phyloP scores from a whole-genome alignment of 345 rosid genomes.

The Reutealis trisperma region DNA sequence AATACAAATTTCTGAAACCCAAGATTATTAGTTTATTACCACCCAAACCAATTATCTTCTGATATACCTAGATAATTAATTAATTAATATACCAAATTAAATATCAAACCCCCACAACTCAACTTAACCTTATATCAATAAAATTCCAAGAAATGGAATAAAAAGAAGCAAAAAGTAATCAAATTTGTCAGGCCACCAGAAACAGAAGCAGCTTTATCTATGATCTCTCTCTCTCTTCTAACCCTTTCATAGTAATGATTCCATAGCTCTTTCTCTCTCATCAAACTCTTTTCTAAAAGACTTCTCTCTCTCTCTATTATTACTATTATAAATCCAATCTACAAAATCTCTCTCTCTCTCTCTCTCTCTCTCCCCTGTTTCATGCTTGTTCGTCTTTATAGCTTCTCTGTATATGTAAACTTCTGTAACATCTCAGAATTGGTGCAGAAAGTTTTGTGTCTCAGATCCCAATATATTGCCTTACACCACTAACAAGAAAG shows the following conservation, averaged over 20 bases:
- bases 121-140: not conserved
- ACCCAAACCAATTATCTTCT: slow-evolving; percentile 20
- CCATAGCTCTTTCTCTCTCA: slow-evolving; percentile 15
- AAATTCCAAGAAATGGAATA: slow-evolving; percentile 13
- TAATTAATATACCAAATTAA: slow-evolving; percentile 14
- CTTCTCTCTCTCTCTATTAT: too few species aligned
- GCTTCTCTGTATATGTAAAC: slow-evolving; percentile 21
- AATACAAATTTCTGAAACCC: slow-evolving; percentile 16
- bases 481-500: slow-evolving; percentile 31
- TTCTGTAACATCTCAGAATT: slow-evolving; percentile 33
- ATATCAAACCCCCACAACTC: not conserved
- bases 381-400: slow-evolving; percentile 22
- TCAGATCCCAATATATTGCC: slow-evolving; percentile 51
- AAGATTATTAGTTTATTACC: slow-evolving; percentile 2
- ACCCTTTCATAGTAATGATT: slow-evolving; percentile 44
- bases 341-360: not conserved
- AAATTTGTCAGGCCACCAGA: slow-evolving; percentile 30
- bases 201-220: slow-evolving; percentile 40
- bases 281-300: too few species aligned
- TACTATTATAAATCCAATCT: not conserved
- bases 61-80: slow-evolving; percentile 10
- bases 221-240: slow-evolving; percentile 20
- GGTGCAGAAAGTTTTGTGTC: slow-evolving; percentile 47
- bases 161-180: slow-evolving; percentile 19
- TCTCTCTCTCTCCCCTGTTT: slow-evolving; percentile 9